A percentile compares a stretch with the other conserved stretches of the same genome.
These are phyloP conservation scores for Cercophora sp. DNA, from an alignment of 495 filamentous ascomycete genomes.

Conservation along the genomic window DNA sequence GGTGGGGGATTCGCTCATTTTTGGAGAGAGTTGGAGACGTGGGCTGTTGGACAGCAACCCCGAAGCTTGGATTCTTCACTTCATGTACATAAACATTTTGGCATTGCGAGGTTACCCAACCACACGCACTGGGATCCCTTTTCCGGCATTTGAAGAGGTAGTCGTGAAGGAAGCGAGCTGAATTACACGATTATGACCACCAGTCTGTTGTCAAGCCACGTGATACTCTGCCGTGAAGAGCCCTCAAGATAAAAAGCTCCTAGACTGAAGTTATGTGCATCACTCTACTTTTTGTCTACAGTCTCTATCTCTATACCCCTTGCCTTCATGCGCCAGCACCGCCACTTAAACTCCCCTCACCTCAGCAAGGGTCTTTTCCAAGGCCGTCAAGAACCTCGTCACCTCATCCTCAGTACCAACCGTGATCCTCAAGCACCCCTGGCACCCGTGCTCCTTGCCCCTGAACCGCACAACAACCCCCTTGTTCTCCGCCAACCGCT, in stretches of 20 bases:
- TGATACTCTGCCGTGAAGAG: no score
- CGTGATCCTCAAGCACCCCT: conserved; percentile 85
- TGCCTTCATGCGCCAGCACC: conserved; percentile 5
- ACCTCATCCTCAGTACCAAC: conserved; percentile 89
- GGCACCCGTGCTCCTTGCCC: conserved; percentile 85
- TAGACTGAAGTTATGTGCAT: no score
- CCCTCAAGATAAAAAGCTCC: no score
- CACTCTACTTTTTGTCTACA: background rate
- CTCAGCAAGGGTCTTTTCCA: conserved; percentile 58
- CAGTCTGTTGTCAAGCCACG: no score
- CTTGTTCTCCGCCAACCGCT: conserved; percentile 76
- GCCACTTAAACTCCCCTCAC: conserved; percentile 34
- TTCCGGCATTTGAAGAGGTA: no score
- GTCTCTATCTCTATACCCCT: conserved; percentile 30
- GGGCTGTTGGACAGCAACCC: no score
- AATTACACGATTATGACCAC: no score
- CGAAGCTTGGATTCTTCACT: background rate
- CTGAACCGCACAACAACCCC: conserved; percentile 92
- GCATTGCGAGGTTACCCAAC: background rate
- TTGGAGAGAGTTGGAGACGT: no score
- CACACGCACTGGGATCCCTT: background rate
- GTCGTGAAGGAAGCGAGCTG: no score
- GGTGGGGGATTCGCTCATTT: no score
- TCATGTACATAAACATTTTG: background rate
- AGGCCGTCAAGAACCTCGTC: conserved; percentile 64